These are phyloP conservation scores for Ophioceras dolichostomum DNA, from an alignment of 2,329 filamentous ascomycete species.

Conservation along the genomic window DNA sequence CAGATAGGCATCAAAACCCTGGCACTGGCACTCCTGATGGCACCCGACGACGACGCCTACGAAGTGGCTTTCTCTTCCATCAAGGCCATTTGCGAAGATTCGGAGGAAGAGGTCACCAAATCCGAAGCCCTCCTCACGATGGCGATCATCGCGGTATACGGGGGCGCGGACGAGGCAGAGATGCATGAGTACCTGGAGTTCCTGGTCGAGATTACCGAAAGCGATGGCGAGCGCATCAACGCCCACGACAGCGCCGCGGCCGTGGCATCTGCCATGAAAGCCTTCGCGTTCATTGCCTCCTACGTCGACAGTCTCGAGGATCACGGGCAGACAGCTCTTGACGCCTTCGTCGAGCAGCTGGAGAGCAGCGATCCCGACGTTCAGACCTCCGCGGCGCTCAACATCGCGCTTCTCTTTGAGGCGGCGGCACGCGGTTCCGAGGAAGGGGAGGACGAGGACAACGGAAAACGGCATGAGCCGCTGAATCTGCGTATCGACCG, in stretches of 20 bases:
- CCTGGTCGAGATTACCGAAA: slow-evolving; percentile 65
- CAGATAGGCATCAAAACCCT: slow-evolving; percentile 61
- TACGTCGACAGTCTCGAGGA: slow-evolving; percentile 48
- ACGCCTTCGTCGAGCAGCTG: slow-evolving; percentile 76
- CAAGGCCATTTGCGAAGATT: slow-evolving; percentile 53
- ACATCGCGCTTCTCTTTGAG: slow-evolving; percentile 76
- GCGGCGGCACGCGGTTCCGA: slow-evolving; percentile 42
- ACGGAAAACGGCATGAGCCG: too few species aligned
- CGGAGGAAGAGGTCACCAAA: slow-evolving; percentile 52
- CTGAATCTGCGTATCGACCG: slow-evolving; percentile 39
- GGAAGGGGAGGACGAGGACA: slow-evolving; percentile 29
- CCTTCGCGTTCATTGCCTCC: slow-evolving; percentile 72
- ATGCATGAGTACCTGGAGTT: slow-evolving; percentile 63
- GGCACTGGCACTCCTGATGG: slow-evolving; percentile 56
- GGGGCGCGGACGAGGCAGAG: slow-evolving; percentile 57
- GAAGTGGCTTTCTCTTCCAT: slow-evolving; percentile 45
- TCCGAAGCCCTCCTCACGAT: slow-evolving; percentile 62
- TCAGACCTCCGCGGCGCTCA: slow-evolving; percentile 65
- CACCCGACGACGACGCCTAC: slow-evolving; percentile 53
- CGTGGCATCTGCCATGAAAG: slow-evolving; percentile 62
- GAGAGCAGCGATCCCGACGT: slow-evolving; percentile 61
- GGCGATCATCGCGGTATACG: slow-evolving; percentile 60
- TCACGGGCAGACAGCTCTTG: slow-evolving; percentile 56
- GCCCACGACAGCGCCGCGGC: slow-evolving; percentile 59
- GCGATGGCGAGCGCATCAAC: slow-evolving; percentile 61